A percentile compares a stretch with the other conserved stretches of the same genome.
phyloP scores from a whole-genome alignment of 257 asterid species.

The Solanum habrochaites region DNA sequence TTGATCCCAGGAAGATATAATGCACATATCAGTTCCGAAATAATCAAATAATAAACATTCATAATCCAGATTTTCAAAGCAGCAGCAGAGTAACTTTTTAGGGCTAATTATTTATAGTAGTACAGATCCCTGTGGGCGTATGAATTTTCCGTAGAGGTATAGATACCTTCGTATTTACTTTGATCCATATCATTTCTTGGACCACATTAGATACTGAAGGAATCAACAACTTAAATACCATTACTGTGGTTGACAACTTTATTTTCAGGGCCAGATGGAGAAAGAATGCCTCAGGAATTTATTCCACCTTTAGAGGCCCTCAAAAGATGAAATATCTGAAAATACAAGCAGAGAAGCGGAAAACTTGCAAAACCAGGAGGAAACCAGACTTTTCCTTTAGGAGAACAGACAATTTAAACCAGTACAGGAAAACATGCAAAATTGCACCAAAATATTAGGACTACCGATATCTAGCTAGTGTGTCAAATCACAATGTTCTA shows the following conservation, averaged over 20 bases:
- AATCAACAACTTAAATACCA: background rate
- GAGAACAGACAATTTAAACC: background rate
- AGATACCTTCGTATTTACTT: background rate
- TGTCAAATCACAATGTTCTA: background rate
- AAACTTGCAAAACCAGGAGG: background rate
- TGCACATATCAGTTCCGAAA: background rate
- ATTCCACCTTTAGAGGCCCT: background rate
- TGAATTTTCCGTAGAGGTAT: background rate
- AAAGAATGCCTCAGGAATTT: background rate
- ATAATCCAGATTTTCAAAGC: background rate
- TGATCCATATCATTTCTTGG: background rate
- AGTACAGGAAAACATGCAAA: background rate
- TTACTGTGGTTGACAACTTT: background rate
- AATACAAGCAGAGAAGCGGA: background rate
- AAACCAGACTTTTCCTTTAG: background rate
- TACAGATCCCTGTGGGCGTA: background rate
- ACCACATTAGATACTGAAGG: background rate
- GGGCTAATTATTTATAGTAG: background rate
- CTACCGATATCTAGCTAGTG: too few species aligned
- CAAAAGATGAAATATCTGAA: background rate
- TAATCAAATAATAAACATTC: background rate
- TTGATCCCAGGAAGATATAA: background rate
- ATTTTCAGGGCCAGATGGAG: background rate
- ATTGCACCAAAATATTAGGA: background rate
- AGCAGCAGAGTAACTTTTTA: background rate